Conservation (phyloP, 306 rosid species). For the Alnus glutinosa region DNA sequence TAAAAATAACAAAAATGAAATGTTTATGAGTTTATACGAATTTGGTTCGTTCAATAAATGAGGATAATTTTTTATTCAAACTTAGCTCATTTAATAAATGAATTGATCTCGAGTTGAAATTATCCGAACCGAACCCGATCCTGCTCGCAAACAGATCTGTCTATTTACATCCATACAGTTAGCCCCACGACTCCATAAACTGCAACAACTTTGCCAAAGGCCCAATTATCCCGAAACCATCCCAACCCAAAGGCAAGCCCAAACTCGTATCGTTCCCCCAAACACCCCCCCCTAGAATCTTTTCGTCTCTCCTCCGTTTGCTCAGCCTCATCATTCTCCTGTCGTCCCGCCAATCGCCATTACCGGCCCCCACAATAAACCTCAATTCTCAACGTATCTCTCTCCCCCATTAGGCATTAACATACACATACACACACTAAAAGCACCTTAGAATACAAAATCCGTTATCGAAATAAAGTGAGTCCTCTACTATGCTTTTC, state of each 20-base stretch:
- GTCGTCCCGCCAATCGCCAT: background rate
- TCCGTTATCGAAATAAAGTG: background rate
- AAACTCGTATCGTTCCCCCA: background rate
- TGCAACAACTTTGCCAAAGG: background rate
- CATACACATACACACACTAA: background rate
- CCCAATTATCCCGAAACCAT: background rate
- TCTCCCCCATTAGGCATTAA: background rate
- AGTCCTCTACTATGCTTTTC: background rate
- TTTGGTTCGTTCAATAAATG: too few relatives aligned
- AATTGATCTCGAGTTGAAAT: too few relatives aligned
- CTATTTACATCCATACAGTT: background rate
- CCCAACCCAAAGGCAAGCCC: background rate
- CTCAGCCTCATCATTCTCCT: background rate
- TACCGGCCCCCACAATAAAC: background rate
- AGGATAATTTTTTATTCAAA: too few relatives aligned
- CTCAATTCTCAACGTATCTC: background rate
- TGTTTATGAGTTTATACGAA: too few relatives aligned
- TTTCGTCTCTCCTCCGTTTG: background rate
- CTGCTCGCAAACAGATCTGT: too few relatives aligned
- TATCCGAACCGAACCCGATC: too few relatives aligned
- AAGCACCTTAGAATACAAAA: background rate
- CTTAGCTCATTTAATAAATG: too few relatives aligned
- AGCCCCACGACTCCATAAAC: background rate
- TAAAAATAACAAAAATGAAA: too few relatives aligned
- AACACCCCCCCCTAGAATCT: background rate